These are phyloP conservation scores for Pythium grandisporangium DNA, from an alignment of 352 stramenopile species.

Conservation along the genomic window DNA sequence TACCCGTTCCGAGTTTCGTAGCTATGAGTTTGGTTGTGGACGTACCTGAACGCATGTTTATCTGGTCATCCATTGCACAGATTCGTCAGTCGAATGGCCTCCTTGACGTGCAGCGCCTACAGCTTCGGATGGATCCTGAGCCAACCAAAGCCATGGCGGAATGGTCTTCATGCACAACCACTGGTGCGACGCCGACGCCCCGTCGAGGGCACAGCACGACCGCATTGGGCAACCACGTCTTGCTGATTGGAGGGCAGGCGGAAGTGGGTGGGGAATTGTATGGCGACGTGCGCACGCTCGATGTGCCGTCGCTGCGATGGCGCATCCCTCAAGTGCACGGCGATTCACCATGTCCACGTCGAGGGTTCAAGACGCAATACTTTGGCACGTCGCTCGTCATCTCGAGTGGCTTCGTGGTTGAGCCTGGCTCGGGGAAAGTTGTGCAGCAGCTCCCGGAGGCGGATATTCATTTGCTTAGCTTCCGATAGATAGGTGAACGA, in stretches of 20 bases:
- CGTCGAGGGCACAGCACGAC: slow-evolving; percentile 55
- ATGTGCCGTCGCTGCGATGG: slow-evolving; percentile 26
- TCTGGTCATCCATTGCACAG: slow-evolving; percentile 12
- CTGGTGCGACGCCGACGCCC: slow-evolving; percentile 17
- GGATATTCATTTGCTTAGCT: slow-evolving; percentile 44
- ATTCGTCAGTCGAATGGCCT: slow-evolving; percentile 59
- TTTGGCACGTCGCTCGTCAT: slow-evolving; percentile 67
- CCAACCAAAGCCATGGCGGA: slow-evolving; percentile 3
- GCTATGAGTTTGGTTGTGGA: neutral
- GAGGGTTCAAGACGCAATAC: slow-evolving; percentile 75
- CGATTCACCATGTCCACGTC: slow-evolving; percentile 35
- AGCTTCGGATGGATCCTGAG: neutral
- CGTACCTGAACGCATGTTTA: neutral
- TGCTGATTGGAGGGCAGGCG: slow-evolving; percentile 60
- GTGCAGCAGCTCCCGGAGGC: slow-evolving; percentile 45
- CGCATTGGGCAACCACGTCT: slow-evolving; percentile 35
- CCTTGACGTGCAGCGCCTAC: slow-evolving; percentile 34
- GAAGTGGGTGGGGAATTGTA: slow-evolving; percentile 27
- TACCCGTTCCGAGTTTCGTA: too few species aligned
- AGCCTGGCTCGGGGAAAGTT: slow-evolving; percentile 21
- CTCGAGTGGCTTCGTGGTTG: slow-evolving; percentile 61
- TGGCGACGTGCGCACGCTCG: slow-evolving; percentile 41
- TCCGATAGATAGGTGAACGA: too few species aligned
- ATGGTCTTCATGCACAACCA: neutral
- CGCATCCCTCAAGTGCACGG: slow-evolving; percentile 15